These are phyloP conservation scores for Tolypocladium sp. DNA, from an alignment of 2,329 filamentous ascomycete species.

Conservation along the genomic window DNA sequence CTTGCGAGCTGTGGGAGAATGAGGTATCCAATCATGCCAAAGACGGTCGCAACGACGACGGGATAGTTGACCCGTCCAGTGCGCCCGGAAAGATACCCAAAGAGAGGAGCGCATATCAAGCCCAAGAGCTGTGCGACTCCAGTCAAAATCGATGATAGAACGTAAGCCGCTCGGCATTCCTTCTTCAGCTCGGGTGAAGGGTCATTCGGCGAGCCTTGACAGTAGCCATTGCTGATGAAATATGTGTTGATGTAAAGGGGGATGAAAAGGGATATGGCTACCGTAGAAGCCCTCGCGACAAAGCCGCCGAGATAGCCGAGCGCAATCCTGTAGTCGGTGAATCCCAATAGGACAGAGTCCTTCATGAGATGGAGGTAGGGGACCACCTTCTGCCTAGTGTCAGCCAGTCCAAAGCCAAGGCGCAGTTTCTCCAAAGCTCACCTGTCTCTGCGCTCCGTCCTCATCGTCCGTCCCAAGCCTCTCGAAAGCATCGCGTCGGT, in stretches of 20 bases:
- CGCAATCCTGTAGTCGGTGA: conserved; percentile 68
- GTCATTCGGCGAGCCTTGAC: conserved; percentile 56
- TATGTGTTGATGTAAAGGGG: conserved; percentile 88
- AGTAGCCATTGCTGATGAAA: conserved; percentile 74
- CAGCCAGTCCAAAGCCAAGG: background rate
- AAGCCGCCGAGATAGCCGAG: conserved; percentile 91
- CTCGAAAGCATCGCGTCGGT: conserved; percentile 11
- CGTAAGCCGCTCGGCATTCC: conserved; percentile 78
- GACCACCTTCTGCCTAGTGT: conserved; percentile 25
- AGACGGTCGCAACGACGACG: conserved; percentile 58
- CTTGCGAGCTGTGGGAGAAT: conserved; percentile 67
- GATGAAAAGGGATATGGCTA: conserved; percentile 91
- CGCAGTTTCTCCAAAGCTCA: conserved; percentile 10
- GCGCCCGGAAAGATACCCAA: conserved; percentile 74
- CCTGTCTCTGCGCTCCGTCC: conserved; percentile 11
- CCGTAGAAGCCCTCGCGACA: conserved; percentile 86
- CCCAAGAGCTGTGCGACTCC: conserved; percentile 84
- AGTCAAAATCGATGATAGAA: conserved; percentile 77
- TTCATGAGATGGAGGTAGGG: conserved; percentile 53
- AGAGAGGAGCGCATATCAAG: conserved; percentile 73
- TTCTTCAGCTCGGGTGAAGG: conserved; percentile 68
- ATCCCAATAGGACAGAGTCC: conserved; percentile 59
- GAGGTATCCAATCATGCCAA: conserved; percentile 71
- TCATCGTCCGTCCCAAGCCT: conserved; percentile 11
- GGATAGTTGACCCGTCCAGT: conserved; percentile 61